These are phyloP conservation scores for Apiospora arundinis DNA, from an alignment of 2,329 filamentous ascomycete genomes.

Conservation along the genomic window DNA sequence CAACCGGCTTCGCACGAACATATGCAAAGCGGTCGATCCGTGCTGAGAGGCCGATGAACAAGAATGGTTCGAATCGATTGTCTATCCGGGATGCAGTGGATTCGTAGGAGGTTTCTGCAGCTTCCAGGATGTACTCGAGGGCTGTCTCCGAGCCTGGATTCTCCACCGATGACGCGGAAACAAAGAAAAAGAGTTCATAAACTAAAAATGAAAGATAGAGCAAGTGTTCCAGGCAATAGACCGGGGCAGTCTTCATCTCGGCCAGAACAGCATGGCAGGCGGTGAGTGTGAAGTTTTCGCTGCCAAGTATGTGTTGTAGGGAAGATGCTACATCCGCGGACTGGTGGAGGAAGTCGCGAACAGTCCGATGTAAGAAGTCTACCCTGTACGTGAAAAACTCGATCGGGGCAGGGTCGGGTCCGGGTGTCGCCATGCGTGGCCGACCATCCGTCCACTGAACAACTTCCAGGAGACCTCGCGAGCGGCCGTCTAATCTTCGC, in stretches of 20 bases:
- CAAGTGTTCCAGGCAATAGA: background rate
- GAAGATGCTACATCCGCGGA: background rate
- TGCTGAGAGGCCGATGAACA: background rate
- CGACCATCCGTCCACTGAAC: background rate
- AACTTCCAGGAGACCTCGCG: background rate
- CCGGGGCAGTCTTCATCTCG: background rate
- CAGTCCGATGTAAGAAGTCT: background rate
- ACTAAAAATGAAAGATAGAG: background rate
- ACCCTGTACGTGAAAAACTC: background rate
- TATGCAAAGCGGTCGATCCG: background rate
- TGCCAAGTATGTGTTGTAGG: background rate
- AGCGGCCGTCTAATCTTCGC: background rate
- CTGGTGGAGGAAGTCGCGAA: background rate
- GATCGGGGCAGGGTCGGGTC: no score
- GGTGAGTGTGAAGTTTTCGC: background rate
- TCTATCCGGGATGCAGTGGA: no score
- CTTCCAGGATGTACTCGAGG: background rate
- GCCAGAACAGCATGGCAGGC: background rate
- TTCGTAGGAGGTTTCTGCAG: background rate
- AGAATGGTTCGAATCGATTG: rapidly evolving
- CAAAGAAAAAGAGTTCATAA: background rate
- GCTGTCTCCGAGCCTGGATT: background rate
- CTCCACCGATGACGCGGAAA: background rate
- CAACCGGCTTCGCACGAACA: background rate
- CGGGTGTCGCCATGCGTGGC: background rate